These are phyloP conservation scores for Tricholoma saponaceum DNA, from an alignment of 768 basidiomycete genomes.

Conservation along the genomic window DNA sequence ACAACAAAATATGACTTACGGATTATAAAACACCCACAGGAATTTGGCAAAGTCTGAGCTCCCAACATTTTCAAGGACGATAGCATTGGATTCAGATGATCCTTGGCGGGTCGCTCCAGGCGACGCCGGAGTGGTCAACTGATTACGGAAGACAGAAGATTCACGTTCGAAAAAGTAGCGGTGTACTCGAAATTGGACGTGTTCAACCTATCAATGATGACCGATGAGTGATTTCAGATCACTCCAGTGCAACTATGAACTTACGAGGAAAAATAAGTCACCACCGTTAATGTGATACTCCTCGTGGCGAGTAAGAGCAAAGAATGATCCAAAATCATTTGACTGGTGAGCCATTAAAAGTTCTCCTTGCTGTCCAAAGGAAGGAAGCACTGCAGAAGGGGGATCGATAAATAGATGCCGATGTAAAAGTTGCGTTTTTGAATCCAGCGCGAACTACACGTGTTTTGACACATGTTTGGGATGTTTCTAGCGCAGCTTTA, in stretches of 20 bases:
- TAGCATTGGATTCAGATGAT: constrained; percentile 34
- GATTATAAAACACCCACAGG: constrained; percentile 56
- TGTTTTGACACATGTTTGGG: constrained; percentile 14
- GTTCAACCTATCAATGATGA: constrained; percentile 39
- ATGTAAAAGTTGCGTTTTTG: constrained; percentile 23
- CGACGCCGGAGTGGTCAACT: constrained; percentile 27
- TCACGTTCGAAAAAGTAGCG: constrained; percentile 52
- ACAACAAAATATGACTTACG: constrained; percentile 28
- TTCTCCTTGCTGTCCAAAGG: constrained; percentile 20
- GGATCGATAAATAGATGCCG: constrained; percentile 31
- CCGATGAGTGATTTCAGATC: constrained; percentile 29
- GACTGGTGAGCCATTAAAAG: constrained; percentile 15
- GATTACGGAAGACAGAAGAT: constrained; percentile 39
- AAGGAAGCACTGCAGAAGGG: constrained; percentile 26
- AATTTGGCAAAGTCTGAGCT: constrained; percentile 40
- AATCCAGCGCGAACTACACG: constrained; percentile 29
- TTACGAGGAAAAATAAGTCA: constrained; percentile 47
- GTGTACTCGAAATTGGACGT: constrained; percentile 49
- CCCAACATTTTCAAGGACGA: constrained; percentile 38
- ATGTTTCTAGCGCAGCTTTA: neutral
- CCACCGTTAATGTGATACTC: constrained; percentile 50
- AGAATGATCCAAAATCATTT: constrained; percentile 16
- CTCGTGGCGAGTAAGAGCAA: constrained; percentile 24
- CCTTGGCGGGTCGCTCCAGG: constrained; percentile 29
- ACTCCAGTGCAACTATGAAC: constrained; percentile 22